Percentiles rank a stretch among this genome's conserved stretches.
These are phyloP conservation scores for Boletellus sp. DNA, from an alignment of 768 basidiomycete species.

Conservation along the genomic window DNA sequence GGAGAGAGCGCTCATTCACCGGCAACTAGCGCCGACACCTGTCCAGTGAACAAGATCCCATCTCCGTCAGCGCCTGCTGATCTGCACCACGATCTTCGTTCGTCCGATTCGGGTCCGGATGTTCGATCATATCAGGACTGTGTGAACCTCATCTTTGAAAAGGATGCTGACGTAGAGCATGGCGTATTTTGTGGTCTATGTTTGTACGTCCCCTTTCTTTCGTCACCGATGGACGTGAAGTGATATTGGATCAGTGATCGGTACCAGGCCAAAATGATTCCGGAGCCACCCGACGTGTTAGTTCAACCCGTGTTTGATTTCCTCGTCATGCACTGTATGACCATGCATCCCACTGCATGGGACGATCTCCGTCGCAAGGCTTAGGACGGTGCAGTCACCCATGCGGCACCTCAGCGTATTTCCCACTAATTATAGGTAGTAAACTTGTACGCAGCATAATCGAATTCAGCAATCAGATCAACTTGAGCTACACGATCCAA, in stretches of 20 bases:
- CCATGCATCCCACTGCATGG: conserved; percentile 50
- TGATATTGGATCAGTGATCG: conserved; percentile 21
- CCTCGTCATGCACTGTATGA: conserved; percentile 46
- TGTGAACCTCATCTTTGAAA: conserved; percentile 35
- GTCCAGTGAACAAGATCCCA: neutral
- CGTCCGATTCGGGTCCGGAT: conserved; percentile 2
- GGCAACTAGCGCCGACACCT: neutral
- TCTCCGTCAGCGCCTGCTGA: neutral
- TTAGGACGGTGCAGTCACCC: neutral
- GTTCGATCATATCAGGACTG: conserved; percentile 43
- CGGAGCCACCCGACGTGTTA: conserved; percentile 29
- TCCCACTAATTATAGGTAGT: conserved; percentile 12
- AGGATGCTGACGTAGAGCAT: conserved; percentile 28
- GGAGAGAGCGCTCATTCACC: neutral
- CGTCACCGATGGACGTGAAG: neutral
- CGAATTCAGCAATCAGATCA: neutral
- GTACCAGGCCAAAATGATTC: conserved; percentile 23
- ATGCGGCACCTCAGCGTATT: conserved; percentile 9
- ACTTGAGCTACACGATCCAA: neutral
- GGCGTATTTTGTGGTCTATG: conserved; percentile 47
- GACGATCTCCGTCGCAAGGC: conserved; percentile 32
- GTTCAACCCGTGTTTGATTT: conserved; percentile 34
- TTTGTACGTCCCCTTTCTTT: conserved; percentile 40
- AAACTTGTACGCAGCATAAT: conserved; percentile 8
- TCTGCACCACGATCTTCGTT: neutral